Evolutionary conservation across 306 rosid species (phyloP), one percentile per base, ranked within the genome.

Genomic region (Sindora glabra): DNA sequence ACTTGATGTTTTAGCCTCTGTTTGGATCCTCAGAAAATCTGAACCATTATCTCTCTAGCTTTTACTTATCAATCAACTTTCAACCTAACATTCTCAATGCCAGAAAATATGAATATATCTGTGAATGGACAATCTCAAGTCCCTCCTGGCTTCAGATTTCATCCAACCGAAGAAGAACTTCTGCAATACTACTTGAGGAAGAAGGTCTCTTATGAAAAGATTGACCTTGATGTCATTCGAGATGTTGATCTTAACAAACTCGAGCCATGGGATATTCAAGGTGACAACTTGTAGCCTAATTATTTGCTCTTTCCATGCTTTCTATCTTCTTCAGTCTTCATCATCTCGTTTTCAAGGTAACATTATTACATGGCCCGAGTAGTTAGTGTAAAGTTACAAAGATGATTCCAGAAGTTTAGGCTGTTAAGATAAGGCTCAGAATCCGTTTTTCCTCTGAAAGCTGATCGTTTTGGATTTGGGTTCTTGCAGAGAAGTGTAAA

Each of bases 211-310:
- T 74, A 65, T 44, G 85, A 89, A 65, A 79, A 77, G 67, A 86
- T 89, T 60, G 96, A 89, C 50, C 86, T 89, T 9, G 90, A 92
- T 30, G 99, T 92, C 0, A 92, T 92, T 53, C 86, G 85, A 1
- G 99, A 92, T 11, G 89, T 89, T 10, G 99, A 92, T 83, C 99
- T 92, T 70, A 92, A 92, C 74, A 92, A 92, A 78, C 96, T 89
- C 22, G 99, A 92, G 65, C 99, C 99, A 0, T 92, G 99, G 99
- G 99, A 92, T 47, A 89, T 92, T 6, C 98, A 85, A 92, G 98
- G 98, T 92, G 27, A 22, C 6, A 6, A 9, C 11, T 17, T 6
- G 5, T 5, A 52, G 3, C 24, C 12, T 16, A 29, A 29, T 6
- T 4, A 29, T 4, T 29, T 29, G 34, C 34, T 0, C 6, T 1